Conservation (phyloP, 768 basidiomycete genomes). For the Rhizopogon salebrosus region DNA sequence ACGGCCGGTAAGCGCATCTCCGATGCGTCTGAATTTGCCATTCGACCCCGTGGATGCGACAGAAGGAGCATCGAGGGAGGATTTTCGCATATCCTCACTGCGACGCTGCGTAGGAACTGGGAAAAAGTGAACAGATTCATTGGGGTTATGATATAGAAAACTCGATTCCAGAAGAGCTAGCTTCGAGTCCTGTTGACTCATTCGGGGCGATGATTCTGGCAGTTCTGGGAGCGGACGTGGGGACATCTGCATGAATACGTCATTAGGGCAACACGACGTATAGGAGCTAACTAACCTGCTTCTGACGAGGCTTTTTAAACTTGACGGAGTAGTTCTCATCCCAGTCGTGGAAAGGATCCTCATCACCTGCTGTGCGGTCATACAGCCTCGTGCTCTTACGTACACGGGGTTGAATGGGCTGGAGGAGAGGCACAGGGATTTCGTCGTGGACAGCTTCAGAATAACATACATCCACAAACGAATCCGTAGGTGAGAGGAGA, state of each 20-base stretch:
- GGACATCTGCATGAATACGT: slow-evolving; percentile 13
- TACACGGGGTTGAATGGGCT: slow-evolving; percentile 28
- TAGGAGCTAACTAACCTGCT: slow-evolving; percentile 15
- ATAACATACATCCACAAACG: slow-evolving; percentile 41
- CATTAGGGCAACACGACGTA: slow-evolving; percentile 1
- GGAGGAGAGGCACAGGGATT: slow-evolving; percentile 20
- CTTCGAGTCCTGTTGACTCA: slow-evolving; percentile 26
- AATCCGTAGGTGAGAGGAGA: slow-evolving; percentile 32
- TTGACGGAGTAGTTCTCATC: slow-evolving; percentile 30
- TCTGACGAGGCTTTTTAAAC: slow-evolving; percentile 3
- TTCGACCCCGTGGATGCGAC: slow-evolving; percentile 20
- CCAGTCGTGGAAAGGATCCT: slow-evolving; percentile 31
- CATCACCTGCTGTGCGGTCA: slow-evolving; percentile 29
- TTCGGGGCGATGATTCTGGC: slow-evolving; percentile 9
- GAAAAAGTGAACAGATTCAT: slow-evolving; percentile 29
- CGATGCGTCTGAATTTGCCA: slow-evolving; percentile 15
- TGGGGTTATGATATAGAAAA: slow-evolving; percentile 21
- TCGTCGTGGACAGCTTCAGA: slow-evolving; percentile 33
- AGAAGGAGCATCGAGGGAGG: slow-evolving; percentile 25
- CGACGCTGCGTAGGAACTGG: slow-evolving; percentile 28
- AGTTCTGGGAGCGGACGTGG: slow-evolving; percentile 24
- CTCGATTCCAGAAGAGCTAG: slow-evolving; percentile 27
- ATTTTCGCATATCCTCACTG: slow-evolving; percentile 21
- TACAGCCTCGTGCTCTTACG: slow-evolving; percentile 22
- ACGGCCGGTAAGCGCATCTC: slow-evolving; percentile 13